Evolutionary conservation across 148 eudicot genomes (phyloP).

Genomic region (Rhododendron molle): DNA sequence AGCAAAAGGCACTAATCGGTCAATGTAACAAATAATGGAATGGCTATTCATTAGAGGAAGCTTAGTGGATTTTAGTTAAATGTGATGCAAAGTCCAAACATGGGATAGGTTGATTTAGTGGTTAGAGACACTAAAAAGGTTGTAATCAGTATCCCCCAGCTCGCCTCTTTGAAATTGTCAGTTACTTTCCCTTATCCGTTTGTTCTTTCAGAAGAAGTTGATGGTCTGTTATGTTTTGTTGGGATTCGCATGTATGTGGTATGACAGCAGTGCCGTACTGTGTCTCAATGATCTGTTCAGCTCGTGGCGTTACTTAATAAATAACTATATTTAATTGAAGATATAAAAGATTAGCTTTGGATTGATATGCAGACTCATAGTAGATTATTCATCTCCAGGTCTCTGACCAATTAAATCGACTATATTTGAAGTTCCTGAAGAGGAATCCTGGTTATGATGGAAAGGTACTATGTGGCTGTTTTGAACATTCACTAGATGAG

Average conservation of each 20-base stretch:
- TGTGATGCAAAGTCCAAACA: not conserved
- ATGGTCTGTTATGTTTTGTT: not conserved
- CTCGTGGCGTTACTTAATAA: not conserved
- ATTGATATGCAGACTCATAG: not conserved
- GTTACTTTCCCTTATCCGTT: not conserved
- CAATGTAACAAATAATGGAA: not conserved
- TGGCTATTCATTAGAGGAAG: not conserved
- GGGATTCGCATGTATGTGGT: not conserved
- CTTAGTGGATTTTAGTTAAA: not conserved
- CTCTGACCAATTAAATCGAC: conserved; percentile 75
- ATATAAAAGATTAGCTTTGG: not conserved
- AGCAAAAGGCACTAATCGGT: not conserved
- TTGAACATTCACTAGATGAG: not conserved
- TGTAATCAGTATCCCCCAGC: not conserved
- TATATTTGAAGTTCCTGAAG: conserved; percentile 80
- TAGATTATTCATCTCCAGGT: conserved; percentile 43
- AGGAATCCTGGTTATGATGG: conserved; percentile 98
- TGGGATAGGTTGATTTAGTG: not conserved
- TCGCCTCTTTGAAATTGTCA: not conserved
- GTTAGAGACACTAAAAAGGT: not conserved
- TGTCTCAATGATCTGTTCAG: not conserved
- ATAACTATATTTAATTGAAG: not conserved
- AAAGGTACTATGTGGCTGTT: conserved; percentile 51
- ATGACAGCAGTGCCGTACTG: not conserved
- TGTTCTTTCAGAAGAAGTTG: not conserved